These are phyloP conservation scores for Paecilomyces variotii DNA, from an alignment of 2,329 filamentous ascomycete genomes.

Conservation along the genomic window DNA sequence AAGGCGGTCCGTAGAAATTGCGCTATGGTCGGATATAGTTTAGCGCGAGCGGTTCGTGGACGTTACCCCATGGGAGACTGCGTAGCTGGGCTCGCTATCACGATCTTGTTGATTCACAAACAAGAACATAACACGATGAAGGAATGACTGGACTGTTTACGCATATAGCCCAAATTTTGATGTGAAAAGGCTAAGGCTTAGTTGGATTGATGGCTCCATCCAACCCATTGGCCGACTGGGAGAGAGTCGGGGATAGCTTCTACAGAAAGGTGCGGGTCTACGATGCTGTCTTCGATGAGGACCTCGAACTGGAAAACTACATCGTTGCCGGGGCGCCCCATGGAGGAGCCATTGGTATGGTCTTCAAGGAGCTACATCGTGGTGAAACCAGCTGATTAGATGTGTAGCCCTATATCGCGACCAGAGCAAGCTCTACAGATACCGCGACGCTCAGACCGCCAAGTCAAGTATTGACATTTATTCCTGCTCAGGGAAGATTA, in stretches of 20 bases:
- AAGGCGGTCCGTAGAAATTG: neutral
- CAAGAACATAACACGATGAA: neutral
- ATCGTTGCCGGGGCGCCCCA: slow-evolving; percentile 86
- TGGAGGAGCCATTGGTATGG: slow-evolving; percentile 81
- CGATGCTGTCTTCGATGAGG: slow-evolving; percentile 83
- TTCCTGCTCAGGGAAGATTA: slow-evolving; percentile 81
- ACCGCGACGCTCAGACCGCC: slow-evolving; percentile 60
- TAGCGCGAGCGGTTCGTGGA: neutral
- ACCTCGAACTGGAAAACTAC: slow-evolving; percentile 92
- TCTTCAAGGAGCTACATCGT: neutral
- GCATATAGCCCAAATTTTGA: neutral
- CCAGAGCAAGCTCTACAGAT: slow-evolving; percentile 73
- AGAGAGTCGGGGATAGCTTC: slow-evolving; percentile 84
- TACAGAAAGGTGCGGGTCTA: slow-evolving; percentile 94
- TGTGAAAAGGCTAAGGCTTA: neutral
- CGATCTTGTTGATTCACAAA: neutral
- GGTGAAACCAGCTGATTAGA: slow-evolving; percentile 2
- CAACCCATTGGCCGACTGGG: slow-evolving; percentile 82
- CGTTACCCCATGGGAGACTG: neutral
- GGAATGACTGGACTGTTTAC: neutral
- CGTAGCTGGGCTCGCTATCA: neutral
- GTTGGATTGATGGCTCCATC: slow-evolving; percentile 34
- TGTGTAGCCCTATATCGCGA: slow-evolving; percentile 76
- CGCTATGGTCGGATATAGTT: neutral
- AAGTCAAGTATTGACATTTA: slow-evolving; percentile 91